Conservation (phyloP, 805 yeast species). For the Saturnispora diversa region DNA sequence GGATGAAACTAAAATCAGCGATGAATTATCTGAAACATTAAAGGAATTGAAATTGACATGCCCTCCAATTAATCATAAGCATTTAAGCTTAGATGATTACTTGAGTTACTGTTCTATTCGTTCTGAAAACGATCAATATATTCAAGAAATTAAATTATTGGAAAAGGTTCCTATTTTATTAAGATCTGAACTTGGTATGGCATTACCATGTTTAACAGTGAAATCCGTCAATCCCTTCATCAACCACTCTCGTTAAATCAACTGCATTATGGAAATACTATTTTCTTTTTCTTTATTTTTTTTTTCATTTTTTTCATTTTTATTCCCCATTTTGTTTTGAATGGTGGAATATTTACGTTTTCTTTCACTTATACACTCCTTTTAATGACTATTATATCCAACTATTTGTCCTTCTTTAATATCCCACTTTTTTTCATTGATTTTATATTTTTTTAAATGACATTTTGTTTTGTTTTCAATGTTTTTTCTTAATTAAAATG, state of each 20-base stretch:
- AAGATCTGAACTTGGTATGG: constrained; percentile 91
- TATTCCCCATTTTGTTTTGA: too few relatives aligned
- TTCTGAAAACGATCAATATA: constrained; percentile 49
- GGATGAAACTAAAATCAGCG: constrained; percentile 31
- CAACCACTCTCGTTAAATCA: constrained; percentile 1
- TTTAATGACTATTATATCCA: constrained; percentile 9
- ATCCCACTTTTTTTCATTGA: background rate
- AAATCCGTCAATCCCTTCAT: constrained; percentile 81
- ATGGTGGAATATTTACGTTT: too few relatives aligned
- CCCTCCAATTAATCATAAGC: constrained; percentile 23
- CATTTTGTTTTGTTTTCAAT: background rate
- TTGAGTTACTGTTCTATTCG: constrained; percentile 49
- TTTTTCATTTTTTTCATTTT: background rate
- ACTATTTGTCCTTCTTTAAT: constrained; percentile 9
- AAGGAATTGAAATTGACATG: constrained; percentile 36
- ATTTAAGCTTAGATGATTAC: constrained; percentile 46
- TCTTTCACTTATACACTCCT: background rate
- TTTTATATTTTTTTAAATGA: background rate
- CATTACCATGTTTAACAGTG: constrained; percentile 89
- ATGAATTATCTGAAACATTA: constrained; percentile 41
- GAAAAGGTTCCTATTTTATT: constrained; percentile 75
- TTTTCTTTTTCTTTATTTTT: background rate
- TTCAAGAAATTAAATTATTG: constrained; percentile 78
- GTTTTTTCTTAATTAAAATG: background rate
- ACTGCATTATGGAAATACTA: background rate